A percentile compares a stretch with the other conserved stretches of the same genome.
These are phyloP conservation scores for Durio zibethinus DNA, from an alignment of 345 rosid genomes.

Conservation along the genomic window DNA sequence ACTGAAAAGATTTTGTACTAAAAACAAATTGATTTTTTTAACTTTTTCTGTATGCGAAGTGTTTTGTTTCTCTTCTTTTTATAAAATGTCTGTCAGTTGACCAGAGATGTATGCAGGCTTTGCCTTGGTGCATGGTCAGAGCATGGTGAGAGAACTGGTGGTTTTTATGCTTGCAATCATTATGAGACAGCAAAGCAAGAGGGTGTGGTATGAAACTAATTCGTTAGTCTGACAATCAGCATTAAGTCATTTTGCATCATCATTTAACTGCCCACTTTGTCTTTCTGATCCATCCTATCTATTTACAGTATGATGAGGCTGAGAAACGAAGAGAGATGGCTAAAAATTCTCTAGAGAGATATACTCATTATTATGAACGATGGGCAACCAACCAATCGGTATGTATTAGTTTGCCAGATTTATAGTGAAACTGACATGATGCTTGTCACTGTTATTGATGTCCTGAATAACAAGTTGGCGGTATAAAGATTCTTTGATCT, in stretches of 20 bases:
- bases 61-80: background rate
- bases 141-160: constrained; percentile 83
- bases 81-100: background rate
- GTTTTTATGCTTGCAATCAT: constrained; percentile 75
- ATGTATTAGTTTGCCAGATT: constrained; percentile 23
- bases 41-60: background rate
- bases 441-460: constrained; percentile 8
- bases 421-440: background rate
- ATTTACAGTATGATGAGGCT: constrained; percentile 62
- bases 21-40: background rate
- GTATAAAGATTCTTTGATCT: background rate
- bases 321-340: constrained; percentile 93
- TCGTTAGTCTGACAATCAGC: background rate
- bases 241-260: constrained; percentile 3
- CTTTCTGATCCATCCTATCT: background rate
- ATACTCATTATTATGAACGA: constrained; percentile 86
- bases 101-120: constrained; percentile 49
- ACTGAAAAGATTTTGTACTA: background rate
- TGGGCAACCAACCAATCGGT: constrained; percentile 91
- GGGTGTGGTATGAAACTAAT: constrained; percentile 55
- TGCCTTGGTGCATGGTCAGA: constrained; percentile 79
- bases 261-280: background rate
- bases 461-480: background rate
- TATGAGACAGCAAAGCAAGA: constrained; percentile 89
- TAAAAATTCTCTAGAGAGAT: constrained; percentile 78